Percentiles rank a stretch among this genome's conserved stretches.
Evolutionary conservation across 495 filamentous ascomycete genomes (phyloP).

Genomic region (Xylaria castorea): DNA sequence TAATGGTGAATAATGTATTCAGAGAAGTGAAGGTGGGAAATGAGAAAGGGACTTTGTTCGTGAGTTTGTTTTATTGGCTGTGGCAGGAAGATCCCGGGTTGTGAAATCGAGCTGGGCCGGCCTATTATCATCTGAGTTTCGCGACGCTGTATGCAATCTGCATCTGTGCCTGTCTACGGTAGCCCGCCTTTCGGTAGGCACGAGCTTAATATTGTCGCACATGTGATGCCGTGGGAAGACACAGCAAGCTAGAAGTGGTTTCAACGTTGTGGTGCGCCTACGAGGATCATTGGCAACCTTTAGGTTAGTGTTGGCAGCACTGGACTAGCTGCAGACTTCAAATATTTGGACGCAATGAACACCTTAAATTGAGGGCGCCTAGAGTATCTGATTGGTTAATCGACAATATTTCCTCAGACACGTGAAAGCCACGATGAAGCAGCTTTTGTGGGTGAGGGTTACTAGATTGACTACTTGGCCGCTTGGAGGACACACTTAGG

Average conservation of each 20-base stretch:
- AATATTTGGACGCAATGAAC: background rate
- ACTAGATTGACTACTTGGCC: background rate
- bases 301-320: background rate
- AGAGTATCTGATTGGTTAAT: background rate
- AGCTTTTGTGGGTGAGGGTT: background rate
- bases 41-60: background rate
- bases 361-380: background rate
- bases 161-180: background rate
- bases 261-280: background rate
- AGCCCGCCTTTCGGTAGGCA: background rate
- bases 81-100: background rate
- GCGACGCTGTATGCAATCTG: background rate
- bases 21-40: background rate
- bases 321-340: background rate
- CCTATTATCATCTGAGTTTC: background rate
- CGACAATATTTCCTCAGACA: background rate
- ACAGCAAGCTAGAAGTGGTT: background rate
- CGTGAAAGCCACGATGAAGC: background rate
- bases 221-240: background rate
- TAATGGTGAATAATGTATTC: background rate
- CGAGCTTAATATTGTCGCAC: background rate
- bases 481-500: background rate
- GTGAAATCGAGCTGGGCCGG: background rate
- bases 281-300: background rate
- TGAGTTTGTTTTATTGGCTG: background rate